These are phyloP conservation scores for Neurospora sp. DNA, from an alignment of 495 filamentous ascomycete genomes.

Conservation along the genomic window DNA sequence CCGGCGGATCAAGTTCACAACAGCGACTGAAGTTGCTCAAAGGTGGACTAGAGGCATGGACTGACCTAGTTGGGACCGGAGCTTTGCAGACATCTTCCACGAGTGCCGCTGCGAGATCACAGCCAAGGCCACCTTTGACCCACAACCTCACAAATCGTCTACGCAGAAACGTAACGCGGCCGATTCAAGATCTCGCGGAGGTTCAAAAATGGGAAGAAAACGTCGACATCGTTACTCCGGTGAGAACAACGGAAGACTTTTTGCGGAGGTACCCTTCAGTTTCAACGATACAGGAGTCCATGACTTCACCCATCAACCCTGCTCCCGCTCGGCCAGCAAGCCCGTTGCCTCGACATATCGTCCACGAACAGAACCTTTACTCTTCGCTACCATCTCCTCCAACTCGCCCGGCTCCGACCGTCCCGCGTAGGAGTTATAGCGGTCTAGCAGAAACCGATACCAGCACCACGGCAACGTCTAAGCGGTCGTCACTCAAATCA, in stretches of 20 bases:
- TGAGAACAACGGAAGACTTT: slow-evolving; percentile 61
- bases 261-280: slow-evolving; percentile 70
- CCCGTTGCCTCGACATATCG: slow-evolving; percentile 18
- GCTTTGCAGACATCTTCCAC: slow-evolving; percentile 42
- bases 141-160: slow-evolving; percentile 9
- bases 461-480: slow-evolving; percentile 38
- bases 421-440: slow-evolving; percentile 78
- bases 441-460: slow-evolving; percentile 57
- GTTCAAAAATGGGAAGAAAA: slow-evolving; percentile 31
- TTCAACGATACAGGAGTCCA: slow-evolving; percentile 64
- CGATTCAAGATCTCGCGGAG: slow-evolving; percentile 26
- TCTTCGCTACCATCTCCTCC: slow-evolving; percentile 34
- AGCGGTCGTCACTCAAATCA: slow-evolving; percentile 26
- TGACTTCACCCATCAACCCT: slow-evolving; percentile 37
- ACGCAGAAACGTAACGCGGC: slow-evolving; percentile 16
- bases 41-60: slow-evolving; percentile 82
- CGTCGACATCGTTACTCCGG: slow-evolving; percentile 32
- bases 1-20: slow-evolving; percentile 46
- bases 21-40: slow-evolving; percentile 59
- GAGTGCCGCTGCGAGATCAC: neutral
- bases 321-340: slow-evolving; percentile 19
- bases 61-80: slow-evolving; percentile 60
- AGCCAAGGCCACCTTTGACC: slow-evolving; percentile 8
- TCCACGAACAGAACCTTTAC: slow-evolving; percentile 23
- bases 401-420: slow-evolving; percentile 68